phyloP scores from a whole-genome alignment of 805 yeast genomes.

The Schwanniomyces occidentalis region DNA sequence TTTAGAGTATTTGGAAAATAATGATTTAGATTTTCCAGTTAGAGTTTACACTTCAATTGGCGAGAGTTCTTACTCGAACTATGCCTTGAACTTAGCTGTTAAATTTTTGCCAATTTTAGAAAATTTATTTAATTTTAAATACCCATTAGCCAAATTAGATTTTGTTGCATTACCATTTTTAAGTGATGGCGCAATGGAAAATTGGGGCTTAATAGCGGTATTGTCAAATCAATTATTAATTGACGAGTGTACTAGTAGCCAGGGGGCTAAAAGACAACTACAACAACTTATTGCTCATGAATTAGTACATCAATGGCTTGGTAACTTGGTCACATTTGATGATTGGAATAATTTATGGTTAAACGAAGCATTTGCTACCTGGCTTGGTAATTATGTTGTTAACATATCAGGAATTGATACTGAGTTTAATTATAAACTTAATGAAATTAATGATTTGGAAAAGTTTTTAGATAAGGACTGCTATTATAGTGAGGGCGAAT shows the following conservation, averaged over 20 bases:
- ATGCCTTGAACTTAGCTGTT: constrained; percentile 50
- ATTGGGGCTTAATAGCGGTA: constrained; percentile 68
- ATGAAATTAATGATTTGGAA: constrained; percentile 20
- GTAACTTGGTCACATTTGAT: constrained; percentile 65
- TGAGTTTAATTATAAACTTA: constrained; percentile 10
- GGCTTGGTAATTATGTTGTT: constrained; percentile 55
- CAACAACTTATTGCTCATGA: constrained; percentile 69
- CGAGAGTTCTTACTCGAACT: constrained; percentile 45
- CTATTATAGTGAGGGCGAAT: constrained; percentile 12
- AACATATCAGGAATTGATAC: constrained; percentile 16
- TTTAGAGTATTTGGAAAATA: constrained; percentile 46
- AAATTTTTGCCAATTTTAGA: constrained; percentile 51
- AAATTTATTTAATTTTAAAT: constrained; percentile 41
- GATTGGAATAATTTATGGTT: constrained; percentile 72
- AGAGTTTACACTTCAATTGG: constrained; percentile 59
- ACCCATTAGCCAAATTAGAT: constrained; percentile 67
- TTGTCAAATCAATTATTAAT: constrained; percentile 48
- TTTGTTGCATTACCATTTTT: constrained; percentile 68
- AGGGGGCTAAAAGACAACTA: constrained; percentile 29
- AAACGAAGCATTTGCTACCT: constrained; percentile 78
- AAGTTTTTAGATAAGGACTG: constrained; percentile 38
- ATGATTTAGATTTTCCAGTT: constrained; percentile 35
- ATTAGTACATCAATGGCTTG: constrained; percentile 79
- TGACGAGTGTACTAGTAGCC: constrained; percentile 21
- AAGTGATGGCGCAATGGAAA: constrained; percentile 80